These are phyloP conservation scores for Edaphochlamys debaryana DNA, from an alignment of 139 green algal genomes.

Conservation along the genomic window DNA sequence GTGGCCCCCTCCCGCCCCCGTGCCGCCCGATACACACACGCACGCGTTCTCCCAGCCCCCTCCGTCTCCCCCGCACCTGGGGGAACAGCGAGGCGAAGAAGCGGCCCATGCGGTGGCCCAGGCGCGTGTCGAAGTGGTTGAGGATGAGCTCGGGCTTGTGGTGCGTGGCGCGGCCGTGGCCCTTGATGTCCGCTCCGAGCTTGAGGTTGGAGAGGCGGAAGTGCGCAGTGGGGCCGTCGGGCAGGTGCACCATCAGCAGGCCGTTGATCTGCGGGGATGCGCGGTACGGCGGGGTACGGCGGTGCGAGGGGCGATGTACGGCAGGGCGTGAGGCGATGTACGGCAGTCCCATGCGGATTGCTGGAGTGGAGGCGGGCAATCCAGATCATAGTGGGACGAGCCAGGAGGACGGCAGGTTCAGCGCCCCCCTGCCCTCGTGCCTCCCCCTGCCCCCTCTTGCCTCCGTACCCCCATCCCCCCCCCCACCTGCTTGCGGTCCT, in stretches of 20 bases:
- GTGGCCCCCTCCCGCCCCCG: no score
- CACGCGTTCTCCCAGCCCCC: no score
- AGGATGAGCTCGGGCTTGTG: conserved; percentile 94
- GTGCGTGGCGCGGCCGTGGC: conserved; percentile 79
- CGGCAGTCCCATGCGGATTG: no score
- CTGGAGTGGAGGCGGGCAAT: no score
- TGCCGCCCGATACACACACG: no score
- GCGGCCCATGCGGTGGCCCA: conserved; percentile 87
- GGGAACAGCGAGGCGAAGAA: conserved; percentile 94
- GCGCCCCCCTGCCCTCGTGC: no score
- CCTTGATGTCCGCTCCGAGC: conserved; percentile 87
- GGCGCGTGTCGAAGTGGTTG: conserved; percentile 93
- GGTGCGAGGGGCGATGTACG: neutral
- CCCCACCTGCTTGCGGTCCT: conserved; percentile 84
- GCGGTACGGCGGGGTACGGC: no score
- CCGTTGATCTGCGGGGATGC: conserved; percentile 79
- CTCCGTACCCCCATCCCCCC: no score
- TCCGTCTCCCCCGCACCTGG: conserved; percentile 52
- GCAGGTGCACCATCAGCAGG: conserved; percentile 90
- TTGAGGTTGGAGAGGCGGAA: conserved; percentile 87
- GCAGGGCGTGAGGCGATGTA: no score
- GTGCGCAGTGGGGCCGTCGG: conserved; percentile 87
- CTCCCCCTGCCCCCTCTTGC: no score
- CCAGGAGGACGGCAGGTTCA: no score
- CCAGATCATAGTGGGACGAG: no score